phyloP scores from a whole-genome alignment of 345 rosid species.

The Eucalyptus polybractea region DNA sequence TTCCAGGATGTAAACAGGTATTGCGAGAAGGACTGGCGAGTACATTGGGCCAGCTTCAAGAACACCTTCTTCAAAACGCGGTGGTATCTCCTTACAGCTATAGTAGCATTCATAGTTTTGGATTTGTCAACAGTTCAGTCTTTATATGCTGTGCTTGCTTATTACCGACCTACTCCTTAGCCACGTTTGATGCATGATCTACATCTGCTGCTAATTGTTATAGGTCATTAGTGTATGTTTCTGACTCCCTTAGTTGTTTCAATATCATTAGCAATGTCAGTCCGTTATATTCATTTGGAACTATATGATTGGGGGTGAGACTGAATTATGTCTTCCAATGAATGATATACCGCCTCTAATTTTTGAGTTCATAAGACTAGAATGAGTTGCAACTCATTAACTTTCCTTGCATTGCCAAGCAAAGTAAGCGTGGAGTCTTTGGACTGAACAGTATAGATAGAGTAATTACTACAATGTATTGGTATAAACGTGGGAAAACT shows the following conservation, averaged over 20 bases:
- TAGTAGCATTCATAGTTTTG: constrained; percentile 50
- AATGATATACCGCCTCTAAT: neutral
- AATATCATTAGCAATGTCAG: no score
- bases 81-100: constrained; percentile 68
- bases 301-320: neutral
- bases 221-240: neutral
- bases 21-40: constrained; percentile 37
- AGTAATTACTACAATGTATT: neutral
- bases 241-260: neutral
- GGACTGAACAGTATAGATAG: neutral
- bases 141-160: constrained; percentile 13
- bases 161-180: neutral
- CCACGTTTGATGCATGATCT: neutral
- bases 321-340: neutral
- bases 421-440: neutral
- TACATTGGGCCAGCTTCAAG: constrained; percentile 53
- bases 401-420: neutral
- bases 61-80: constrained; percentile 60
- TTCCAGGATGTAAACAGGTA: constrained; percentile 44
- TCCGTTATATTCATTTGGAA: neutral
- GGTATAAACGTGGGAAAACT: neutral
- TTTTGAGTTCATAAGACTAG: neutral
- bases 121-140: constrained; percentile 46
- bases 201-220: neutral
- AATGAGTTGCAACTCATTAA: neutral